Evolutionary conservation across 2,329 filamentous ascomycete genomes (phyloP).

Genomic region (Capronia americana): DNA sequence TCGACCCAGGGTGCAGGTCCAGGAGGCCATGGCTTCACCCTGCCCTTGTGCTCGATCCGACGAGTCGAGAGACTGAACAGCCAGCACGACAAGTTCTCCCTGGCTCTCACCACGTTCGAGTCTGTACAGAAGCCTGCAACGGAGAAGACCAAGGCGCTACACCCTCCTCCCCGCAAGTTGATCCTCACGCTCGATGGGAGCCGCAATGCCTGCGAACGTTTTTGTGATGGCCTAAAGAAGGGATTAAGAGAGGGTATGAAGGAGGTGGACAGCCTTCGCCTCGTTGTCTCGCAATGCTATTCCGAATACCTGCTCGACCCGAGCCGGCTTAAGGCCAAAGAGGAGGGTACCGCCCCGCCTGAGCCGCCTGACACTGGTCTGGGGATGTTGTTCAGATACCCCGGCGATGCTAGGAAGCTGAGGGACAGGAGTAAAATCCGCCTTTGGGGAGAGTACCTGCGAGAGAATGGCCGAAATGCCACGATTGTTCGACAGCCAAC

Average conservation of each 20-base stretch:
- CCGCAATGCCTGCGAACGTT: slow-evolving; percentile 86
- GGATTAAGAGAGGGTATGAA: slow-evolving; percentile 85
- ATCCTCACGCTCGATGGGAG: slow-evolving; percentile 90
- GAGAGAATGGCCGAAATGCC: slow-evolving; percentile 91
- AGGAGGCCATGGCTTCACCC: slow-evolving; percentile 92
- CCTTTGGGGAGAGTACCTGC: slow-evolving; percentile 93
- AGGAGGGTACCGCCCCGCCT: slow-evolving; percentile 50
- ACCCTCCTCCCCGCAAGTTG: slow-evolving; percentile 69
- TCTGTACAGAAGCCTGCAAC: slow-evolving; percentile 63
- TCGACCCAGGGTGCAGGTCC: slow-evolving; percentile 93
- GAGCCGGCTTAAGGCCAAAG: slow-evolving; percentile 61
- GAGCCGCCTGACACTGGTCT: slow-evolving; percentile 88
- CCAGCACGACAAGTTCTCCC: slow-evolving; percentile 87
- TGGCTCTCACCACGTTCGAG: slow-evolving; percentile 96
- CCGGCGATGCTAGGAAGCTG: slow-evolving; percentile 91
- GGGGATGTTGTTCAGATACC: slow-evolving; percentile 91
- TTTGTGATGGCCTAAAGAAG: slow-evolving; percentile 94
- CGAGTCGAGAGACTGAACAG: slow-evolving; percentile 92
- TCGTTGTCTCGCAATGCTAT: slow-evolving; percentile 83
- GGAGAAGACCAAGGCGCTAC: slow-evolving; percentile 43
- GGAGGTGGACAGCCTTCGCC: slow-evolving; percentile 82
- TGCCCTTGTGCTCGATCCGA: slow-evolving; percentile 88
- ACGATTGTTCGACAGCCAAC: slow-evolving; percentile 94
- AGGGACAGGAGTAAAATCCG: slow-evolving; percentile 97
- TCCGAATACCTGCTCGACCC: slow-evolving; percentile 77